These are phyloP conservation scores for Microdochium bolleyi DNA, from an alignment of 2,329 filamentous ascomycete species.

Conservation along the genomic window DNA sequence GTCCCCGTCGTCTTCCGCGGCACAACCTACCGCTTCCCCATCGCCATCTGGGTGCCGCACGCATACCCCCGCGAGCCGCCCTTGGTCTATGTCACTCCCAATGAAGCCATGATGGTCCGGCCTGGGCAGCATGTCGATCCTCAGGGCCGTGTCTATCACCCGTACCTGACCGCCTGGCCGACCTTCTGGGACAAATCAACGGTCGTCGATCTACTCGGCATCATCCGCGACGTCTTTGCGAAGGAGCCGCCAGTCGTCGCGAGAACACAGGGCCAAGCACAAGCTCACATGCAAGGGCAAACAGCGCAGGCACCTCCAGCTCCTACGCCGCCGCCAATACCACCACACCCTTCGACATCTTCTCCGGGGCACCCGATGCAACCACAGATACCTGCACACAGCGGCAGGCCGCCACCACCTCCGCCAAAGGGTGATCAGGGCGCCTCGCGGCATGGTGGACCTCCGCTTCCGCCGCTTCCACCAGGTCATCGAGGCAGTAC, in stretches of 20 bases:
- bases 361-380: background rate
- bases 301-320: constrained; percentile 28
- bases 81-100: constrained; percentile 81
- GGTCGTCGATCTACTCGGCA: constrained; percentile 71
- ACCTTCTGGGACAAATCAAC: constrained; percentile 91
- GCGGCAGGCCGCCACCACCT: background rate
- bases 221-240: constrained; percentile 80
- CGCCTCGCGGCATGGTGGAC: background rate
- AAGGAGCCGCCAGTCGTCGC: constrained; percentile 90
- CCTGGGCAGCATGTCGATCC: constrained; percentile 92
- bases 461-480: background rate
- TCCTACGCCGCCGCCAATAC: constrained; percentile 20
- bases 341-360: constrained; percentile 10
- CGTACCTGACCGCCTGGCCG: constrained; percentile 84
- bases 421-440: background rate
- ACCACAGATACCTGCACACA: background rate
- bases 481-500: background rate
- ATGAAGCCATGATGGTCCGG: constrained; percentile 79
- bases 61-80: constrained; percentile 81
- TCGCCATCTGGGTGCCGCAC: constrained; percentile 90
- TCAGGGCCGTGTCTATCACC: constrained; percentile 91
- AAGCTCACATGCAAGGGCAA: constrained; percentile 10
- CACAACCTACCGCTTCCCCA: constrained; percentile 80
- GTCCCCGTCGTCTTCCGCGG: constrained; percentile 88
- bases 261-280: constrained; percentile 29